Percentiles rank a stretch among this genome's conserved stretches.
Conservation (phyloP, 306 rosid genomes). For the Sphenostylis stenocarpa region DNA sequence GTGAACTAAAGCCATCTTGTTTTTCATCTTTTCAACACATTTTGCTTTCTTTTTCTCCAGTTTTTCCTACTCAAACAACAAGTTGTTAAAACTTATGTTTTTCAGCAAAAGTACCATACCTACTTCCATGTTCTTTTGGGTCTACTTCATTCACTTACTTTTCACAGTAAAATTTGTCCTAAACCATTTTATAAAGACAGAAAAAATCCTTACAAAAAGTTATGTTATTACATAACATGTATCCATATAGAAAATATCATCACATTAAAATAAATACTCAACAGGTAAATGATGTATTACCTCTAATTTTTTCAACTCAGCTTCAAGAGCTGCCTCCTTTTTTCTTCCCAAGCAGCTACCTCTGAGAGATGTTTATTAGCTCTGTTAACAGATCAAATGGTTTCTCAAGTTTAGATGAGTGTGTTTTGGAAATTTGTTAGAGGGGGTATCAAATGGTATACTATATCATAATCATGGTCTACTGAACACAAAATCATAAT, state of each 20-base stretch:
- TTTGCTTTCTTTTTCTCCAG: constrained; percentile 81
- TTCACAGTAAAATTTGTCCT: background rate
- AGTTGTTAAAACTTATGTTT: background rate
- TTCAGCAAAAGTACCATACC: background rate
- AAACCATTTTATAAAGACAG: too few species aligned
- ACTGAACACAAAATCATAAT: background rate
- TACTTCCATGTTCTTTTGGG: background rate
- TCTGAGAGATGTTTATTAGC: constrained; percentile 58
- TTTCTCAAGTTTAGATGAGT: background rate
- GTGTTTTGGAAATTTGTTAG: background rate
- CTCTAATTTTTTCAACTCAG: constrained; percentile 64
- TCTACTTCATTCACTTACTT: background rate
- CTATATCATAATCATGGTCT: background rate
- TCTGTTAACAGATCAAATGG: constrained; percentile 48
- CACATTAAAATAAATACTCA: background rate
- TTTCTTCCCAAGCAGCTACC: constrained; percentile 74
- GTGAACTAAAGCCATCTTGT: constrained; percentile 62
- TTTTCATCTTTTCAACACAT: constrained; percentile 64
- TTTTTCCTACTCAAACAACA: constrained; percentile 52
- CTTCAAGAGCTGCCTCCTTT: constrained; percentile 63
- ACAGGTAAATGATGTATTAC: constrained; percentile 39
- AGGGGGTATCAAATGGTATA: background rate
- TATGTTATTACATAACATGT: background rate
- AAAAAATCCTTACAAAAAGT: too few species aligned
- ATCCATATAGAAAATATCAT: background rate